These are phyloP conservation scores for apple (Malus domestica) DNA, from an alignment of 306 rosid species.

Conservation along the genomic window DNA sequence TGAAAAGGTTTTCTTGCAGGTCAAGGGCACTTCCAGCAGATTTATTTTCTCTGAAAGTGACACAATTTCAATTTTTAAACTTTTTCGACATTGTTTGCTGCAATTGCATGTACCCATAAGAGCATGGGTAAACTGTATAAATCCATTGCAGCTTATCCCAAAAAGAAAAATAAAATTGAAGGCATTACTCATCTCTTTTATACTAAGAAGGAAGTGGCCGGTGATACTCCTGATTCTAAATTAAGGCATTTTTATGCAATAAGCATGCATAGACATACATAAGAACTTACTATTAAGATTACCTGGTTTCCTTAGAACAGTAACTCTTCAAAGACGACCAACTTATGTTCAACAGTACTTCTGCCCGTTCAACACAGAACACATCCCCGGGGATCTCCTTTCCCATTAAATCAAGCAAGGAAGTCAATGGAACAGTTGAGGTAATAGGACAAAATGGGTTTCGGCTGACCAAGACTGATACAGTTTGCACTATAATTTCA, in stretches of 20 bases:
- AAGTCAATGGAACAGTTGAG: slow-evolving; percentile 31
- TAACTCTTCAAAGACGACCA: slow-evolving; percentile 54
- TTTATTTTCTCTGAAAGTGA: background rate
- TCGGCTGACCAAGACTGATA: slow-evolving; percentile 51
- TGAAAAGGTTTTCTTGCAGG: too few species aligned
- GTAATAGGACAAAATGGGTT: slow-evolving; percentile 34
- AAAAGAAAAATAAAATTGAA: too few species aligned
- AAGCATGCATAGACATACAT: background rate
- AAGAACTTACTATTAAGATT: slow-evolving; percentile 18
- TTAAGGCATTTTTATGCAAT: too few species aligned
- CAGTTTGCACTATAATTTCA: slow-evolving; percentile 36
- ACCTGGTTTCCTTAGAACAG: slow-evolving; percentile 41
- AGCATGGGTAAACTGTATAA: background rate
- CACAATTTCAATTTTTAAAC: background rate
- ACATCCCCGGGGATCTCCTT: slow-evolving; percentile 66
- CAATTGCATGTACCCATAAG: too few species aligned
- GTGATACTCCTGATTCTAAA: background rate
- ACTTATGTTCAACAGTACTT: slow-evolving; percentile 49
- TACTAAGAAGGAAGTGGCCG: background rate
- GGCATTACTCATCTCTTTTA: background rate
- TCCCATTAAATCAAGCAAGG: slow-evolving; percentile 47
- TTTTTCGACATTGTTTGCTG: background rate
- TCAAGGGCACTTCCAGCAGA: background rate
- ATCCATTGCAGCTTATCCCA: background rate
- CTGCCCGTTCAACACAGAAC: slow-evolving; percentile 75